These are phyloP conservation scores for Geotrichum macrosporum DNA, from an alignment of 1,139 yeast species.

Conservation along the genomic window DNA sequence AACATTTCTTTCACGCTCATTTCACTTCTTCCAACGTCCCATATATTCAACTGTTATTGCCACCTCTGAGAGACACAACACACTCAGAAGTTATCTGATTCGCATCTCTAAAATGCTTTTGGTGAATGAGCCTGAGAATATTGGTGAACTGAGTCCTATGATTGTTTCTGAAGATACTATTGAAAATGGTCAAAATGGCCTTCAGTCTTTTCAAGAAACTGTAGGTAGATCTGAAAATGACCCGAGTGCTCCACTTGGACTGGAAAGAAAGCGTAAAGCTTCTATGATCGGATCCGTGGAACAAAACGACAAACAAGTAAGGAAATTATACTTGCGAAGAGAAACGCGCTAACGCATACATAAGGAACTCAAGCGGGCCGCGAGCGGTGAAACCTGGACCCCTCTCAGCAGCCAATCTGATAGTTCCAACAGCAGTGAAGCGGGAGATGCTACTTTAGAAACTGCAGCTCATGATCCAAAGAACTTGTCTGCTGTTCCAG, in stretches of 20 bases:
- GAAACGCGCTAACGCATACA: neutral
- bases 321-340: conserved; percentile 3
- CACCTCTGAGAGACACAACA: neutral
- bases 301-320: conserved; percentile 5
- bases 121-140: conserved; percentile 5
- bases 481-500: neutral
- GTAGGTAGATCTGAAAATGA: neutral
- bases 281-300: neutral
- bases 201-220: neutral
- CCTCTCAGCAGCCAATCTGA: conserved; percentile 11
- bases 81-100: neutral
- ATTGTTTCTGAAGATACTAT: conserved; percentile 6
- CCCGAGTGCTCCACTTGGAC: neutral
- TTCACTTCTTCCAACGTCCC: conserved; percentile 7
- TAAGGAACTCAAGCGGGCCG: conserved; percentile 5
- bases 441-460: neutral
- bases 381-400: conserved; percentile 3
- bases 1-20: conserved; percentile 15
- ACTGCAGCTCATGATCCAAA: neutral
- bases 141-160: conserved; percentile 6
- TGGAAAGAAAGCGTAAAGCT: conserved; percentile 4
- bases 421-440: conserved; percentile 1
- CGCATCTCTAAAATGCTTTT: conserved; percentile 1
- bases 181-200: neutral
- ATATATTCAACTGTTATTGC: neutral